Conservation (phyloP, 768 basidiomycete genomes). For the Melanogaster broomeanus region DNA sequence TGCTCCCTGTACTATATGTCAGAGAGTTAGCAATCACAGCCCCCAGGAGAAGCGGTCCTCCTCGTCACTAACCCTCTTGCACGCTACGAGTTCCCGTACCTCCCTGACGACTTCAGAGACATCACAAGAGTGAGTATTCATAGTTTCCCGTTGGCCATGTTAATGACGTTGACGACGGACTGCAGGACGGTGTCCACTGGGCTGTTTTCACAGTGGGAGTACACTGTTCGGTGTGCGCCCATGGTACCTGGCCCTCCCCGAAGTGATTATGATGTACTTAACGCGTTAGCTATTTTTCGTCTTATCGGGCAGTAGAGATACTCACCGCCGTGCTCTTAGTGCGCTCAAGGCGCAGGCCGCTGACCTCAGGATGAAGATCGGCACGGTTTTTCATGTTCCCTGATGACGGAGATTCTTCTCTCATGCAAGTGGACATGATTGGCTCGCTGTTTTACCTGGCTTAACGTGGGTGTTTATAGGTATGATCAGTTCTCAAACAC, state of each 20-base stretch:
- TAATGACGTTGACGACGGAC: not conserved
- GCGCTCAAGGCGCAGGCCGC: slow-evolving; percentile 14
- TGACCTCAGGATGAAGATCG: slow-evolving; percentile 13
- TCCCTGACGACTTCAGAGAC: slow-evolving; percentile 23
- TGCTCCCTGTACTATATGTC: slow-evolving; percentile 20
- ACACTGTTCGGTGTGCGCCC: slow-evolving; percentile 22
- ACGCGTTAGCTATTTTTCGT: slow-evolving; percentile 12
- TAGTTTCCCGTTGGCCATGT: not conserved
- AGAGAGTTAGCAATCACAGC: slow-evolving; percentile 9
- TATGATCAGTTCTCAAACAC: slow-evolving; percentile 33
- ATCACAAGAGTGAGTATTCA: slow-evolving; percentile 4
- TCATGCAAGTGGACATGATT: slow-evolving; percentile 7
- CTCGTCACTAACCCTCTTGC: slow-evolving; percentile 20
- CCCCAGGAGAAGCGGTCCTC: slow-evolving; percentile 2
- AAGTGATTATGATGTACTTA: slow-evolving; percentile 14
- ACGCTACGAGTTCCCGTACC: slow-evolving; percentile 10
- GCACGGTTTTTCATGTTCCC: slow-evolving; percentile 21
- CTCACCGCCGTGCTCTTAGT: slow-evolving; percentile 5
- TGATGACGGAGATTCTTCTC: slow-evolving; percentile 10
- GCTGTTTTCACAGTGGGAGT: too few species aligned
- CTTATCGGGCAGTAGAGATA: too few species aligned
- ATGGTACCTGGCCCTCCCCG: slow-evolving; percentile 5
- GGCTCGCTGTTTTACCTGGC: not conserved
- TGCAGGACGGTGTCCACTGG: slow-evolving; percentile 6
- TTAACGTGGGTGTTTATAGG: slow-evolving; percentile 9